Percentiles rank a stretch among this genome's conserved stretches.
phyloP scores from a whole-genome alignment of 345 rosid genomes.

The Pistacia vera region DNA sequence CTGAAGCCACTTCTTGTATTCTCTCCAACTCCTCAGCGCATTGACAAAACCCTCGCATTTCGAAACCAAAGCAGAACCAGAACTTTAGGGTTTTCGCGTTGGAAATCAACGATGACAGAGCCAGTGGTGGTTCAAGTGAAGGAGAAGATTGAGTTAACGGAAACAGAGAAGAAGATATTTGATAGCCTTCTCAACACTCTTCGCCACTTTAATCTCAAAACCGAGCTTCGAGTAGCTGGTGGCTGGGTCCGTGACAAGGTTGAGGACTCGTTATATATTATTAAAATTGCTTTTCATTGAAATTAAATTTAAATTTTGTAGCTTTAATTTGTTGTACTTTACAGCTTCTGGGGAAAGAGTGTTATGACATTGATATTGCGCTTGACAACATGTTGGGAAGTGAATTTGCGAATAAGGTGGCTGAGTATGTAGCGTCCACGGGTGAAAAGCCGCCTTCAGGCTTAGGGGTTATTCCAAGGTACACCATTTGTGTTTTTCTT shows the following conservation, averaged over 20 bases:
- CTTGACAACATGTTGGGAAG: slow-evolving; percentile 85
- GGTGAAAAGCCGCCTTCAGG: slow-evolving; percentile 68
- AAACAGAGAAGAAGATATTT: slow-evolving; percentile 67
- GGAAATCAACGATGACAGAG: slow-evolving; percentile 30
- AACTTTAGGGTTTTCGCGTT: slow-evolving; percentile 16
- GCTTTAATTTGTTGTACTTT: slow-evolving; percentile 10
- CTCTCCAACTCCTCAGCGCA: slow-evolving; percentile 18
- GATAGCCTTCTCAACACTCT: slow-evolving; percentile 69
- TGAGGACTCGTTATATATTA: background rate
- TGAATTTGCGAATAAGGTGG: slow-evolving; percentile 74
- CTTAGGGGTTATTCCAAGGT: slow-evolving; percentile 75
- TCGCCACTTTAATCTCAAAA: slow-evolving; percentile 61
- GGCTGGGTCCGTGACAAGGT: slow-evolving; percentile 99
- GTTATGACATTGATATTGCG: slow-evolving; percentile 90
- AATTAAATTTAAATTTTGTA: background rate
- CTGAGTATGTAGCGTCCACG: slow-evolving; percentile 57
- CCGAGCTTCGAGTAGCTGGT: slow-evolving; percentile 94
- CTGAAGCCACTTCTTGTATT: slow-evolving; percentile 31
- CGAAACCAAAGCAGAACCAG: slow-evolving; percentile 8
- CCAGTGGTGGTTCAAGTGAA: slow-evolving; percentile 40
- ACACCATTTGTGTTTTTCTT: background rate
- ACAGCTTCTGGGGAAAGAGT: slow-evolving; percentile 90
- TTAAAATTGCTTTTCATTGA: background rate
- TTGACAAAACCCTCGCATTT: slow-evolving; percentile 16
- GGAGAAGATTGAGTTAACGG: slow-evolving; percentile 62